Conservation (phyloP, 345 rosid species). For the Rhizophora apiculata region DNA sequence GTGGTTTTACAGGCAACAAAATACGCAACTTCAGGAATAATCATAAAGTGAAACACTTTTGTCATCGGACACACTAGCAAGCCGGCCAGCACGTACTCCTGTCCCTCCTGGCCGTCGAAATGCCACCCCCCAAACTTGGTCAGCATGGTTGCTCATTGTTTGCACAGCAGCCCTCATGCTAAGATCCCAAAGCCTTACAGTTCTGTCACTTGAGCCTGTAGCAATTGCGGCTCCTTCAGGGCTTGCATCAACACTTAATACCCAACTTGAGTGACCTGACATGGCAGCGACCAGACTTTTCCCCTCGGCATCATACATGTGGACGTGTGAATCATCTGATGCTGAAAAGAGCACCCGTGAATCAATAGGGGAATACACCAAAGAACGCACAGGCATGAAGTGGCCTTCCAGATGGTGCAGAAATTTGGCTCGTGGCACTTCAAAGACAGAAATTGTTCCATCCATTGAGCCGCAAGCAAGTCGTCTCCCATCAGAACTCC, state of each 20-base stretch:
- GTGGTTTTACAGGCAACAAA: background rate
- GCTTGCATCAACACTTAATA: constrained; percentile 84
- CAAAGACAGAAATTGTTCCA: constrained; percentile 82
- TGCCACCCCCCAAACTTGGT: constrained; percentile 93
- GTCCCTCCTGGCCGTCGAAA: constrained; percentile 61
- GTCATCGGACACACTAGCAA: constrained; percentile 93
- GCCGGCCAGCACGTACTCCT: constrained; percentile 51
- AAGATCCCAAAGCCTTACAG: constrained; percentile 96
- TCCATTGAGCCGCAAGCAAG: constrained; percentile 95
- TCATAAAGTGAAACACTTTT: constrained; percentile 86
- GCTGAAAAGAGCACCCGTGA: constrained; percentile 72
- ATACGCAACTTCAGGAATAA: constrained; percentile 46
- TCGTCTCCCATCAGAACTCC: constrained; percentile 83
- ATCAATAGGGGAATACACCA: constrained; percentile 76
- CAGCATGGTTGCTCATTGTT: constrained; percentile 85
- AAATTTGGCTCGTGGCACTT: constrained; percentile 72
- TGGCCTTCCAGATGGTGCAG: constrained; percentile 90
- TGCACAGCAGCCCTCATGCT: constrained; percentile 87
- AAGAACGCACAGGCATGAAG: constrained; percentile 87
- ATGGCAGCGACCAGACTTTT: constrained; percentile 63
- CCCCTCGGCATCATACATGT: constrained; percentile 88
- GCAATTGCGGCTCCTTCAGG: constrained; percentile 87
- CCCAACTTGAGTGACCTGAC: constrained; percentile 96
- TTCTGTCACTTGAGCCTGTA: constrained; percentile 89
- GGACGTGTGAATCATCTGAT: constrained; percentile 86